A percentile compares a stretch with the other conserved stretches of the same genome.
Conservation (phyloP, 2,329 filamentous ascomycete species). For the Gaeumannomyces tritici region DNA sequence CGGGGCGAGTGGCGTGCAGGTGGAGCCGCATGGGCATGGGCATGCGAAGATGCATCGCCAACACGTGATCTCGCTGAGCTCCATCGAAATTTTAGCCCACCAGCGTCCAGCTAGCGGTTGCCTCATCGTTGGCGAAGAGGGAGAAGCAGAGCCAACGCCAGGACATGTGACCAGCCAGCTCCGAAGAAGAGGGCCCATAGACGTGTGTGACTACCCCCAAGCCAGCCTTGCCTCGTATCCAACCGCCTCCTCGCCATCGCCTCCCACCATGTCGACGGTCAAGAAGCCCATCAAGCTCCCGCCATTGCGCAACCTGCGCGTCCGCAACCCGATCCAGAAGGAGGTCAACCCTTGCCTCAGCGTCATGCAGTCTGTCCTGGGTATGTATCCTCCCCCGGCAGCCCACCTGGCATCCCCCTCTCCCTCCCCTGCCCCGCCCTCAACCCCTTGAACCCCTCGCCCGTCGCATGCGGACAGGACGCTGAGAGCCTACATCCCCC, state of each 20-base stretch:
- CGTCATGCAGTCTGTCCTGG: constrained; percentile 48
- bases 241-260: background rate
- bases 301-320: constrained; percentile 44
- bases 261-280: constrained; percentile 26
- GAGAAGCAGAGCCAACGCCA: too few species aligned
- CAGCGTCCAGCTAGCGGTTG: background rate
- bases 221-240: too few species aligned
- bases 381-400: constrained; percentile 23
- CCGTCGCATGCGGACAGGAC: background rate
- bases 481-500: background rate
- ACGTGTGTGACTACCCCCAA: background rate
- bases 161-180: background rate
- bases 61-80: background rate
- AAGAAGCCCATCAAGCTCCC: constrained; percentile 48
- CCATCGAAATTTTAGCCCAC: background rate
- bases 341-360: constrained; percentile 42
- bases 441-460: background rate
- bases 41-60: too few species aligned
- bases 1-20: too few species aligned
- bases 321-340: constrained; percentile 40
- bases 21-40: background rate
- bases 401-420: background rate
- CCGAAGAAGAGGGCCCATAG: background rate
- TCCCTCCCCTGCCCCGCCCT: background rate
- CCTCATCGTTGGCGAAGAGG: background rate